phyloP scores from a whole-genome alignment of 1,284 basidiomycete species.

The Sporisorium exsertum region DNA sequence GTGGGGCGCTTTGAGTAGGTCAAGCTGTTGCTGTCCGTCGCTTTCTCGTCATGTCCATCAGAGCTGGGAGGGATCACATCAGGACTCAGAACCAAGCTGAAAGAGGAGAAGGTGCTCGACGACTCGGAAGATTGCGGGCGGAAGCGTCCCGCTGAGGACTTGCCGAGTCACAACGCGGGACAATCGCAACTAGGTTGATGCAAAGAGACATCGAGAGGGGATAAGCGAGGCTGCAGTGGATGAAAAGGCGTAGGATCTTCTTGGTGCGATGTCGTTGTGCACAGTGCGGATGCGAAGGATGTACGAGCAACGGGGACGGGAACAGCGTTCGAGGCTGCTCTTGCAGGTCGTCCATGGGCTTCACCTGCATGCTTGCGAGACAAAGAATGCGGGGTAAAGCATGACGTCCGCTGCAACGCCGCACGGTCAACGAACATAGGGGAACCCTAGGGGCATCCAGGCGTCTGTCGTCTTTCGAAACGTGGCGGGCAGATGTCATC shows the following conservation, averaged over 20 bases:
- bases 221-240: background rate
- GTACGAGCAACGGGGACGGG: background rate
- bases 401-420: slow-evolving; percentile 3
- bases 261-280: background rate
- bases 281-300: background rate
- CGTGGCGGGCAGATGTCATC: background rate
- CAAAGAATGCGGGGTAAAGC: slow-evolving; percentile 31
- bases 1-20: background rate
- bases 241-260: background rate
- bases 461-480: background rate
- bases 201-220: background rate
- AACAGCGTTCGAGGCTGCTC: background rate
- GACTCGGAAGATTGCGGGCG: background rate
- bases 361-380: background rate
- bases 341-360: background rate
- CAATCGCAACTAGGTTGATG: background rate
- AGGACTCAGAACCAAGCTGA: background rate
- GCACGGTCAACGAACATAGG: background rate
- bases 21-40: background rate
- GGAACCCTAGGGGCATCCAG: background rate
- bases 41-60: background rate
- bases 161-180: background rate
- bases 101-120: background rate
- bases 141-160: background rate
- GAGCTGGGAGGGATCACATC: background rate